Percentiles rank a stretch among this genome's conserved stretches.
These are phyloP conservation scores for Claviceps sp. DNA, from an alignment of 2,329 filamentous ascomycete genomes.

Conservation along the genomic window DNA sequence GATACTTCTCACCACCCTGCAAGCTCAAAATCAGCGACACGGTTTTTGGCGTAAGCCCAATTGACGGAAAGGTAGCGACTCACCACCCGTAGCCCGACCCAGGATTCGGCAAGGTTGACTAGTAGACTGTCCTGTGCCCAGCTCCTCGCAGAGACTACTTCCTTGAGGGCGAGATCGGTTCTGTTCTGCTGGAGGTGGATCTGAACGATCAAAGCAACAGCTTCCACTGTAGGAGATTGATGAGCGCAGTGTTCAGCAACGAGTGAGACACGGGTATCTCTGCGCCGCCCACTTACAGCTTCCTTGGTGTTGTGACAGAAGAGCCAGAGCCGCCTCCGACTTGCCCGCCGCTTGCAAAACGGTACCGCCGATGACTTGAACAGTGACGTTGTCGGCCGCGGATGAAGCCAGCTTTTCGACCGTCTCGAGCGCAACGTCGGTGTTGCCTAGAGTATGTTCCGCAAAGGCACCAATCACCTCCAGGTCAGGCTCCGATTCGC, in stretches of 20 bases:
- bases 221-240: slow-evolving; percentile 38
- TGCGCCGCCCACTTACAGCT: slow-evolving; percentile 47
- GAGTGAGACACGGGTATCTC: no score
- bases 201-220: slow-evolving; percentile 79
- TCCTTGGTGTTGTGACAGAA: slow-evolving; percentile 74
- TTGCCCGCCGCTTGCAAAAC: slow-evolving; percentile 68
- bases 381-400: slow-evolving; percentile 58
- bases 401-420: slow-evolving; percentile 55
- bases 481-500: slow-evolving; percentile 56
- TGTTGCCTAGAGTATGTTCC: slow-evolving; percentile 45
- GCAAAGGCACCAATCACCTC: slow-evolving; percentile 67
- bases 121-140: slow-evolving; percentile 93
- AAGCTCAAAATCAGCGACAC: slow-evolving; percentile 14
- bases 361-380: slow-evolving; percentile 72
- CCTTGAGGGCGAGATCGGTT: slow-evolving; percentile 78
- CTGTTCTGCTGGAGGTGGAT: slow-evolving; percentile 88
- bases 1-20: slow-evolving; percentile 88
- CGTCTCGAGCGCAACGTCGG: slow-evolving; percentile 46
- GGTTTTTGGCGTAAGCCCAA: neutral
- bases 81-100: slow-evolving; percentile 82
- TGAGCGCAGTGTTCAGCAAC: slow-evolving; percentile 11
- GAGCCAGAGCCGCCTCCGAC: slow-evolving; percentile 69
- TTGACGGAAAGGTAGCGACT: slow-evolving; percentile 3
- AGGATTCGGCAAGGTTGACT: slow-evolving; percentile 89
- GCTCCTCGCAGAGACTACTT: slow-evolving; percentile 71